Base-by-base conservation (phyloP, 179 eudicot species). In the Actinidia polygama region DNA sequence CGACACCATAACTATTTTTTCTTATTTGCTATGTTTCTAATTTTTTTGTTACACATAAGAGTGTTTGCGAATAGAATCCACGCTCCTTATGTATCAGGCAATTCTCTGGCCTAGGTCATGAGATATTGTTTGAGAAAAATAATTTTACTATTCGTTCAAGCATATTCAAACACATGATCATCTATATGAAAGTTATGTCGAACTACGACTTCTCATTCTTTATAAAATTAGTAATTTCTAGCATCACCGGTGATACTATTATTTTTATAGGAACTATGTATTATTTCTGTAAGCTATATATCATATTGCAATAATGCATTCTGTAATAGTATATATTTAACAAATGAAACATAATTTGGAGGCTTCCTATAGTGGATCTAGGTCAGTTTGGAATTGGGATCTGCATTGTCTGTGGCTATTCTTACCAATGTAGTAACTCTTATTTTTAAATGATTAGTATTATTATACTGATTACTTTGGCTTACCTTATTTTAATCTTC, bases 381-480 rank as follows among this genome's bases (percentile, higher is more conserved):
- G 26, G 75, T 46, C 30, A 44, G 54, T 47, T 71, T 12, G 26
- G 19, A 11, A 26, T 75, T 26, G 78, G 78, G 78, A 75, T 55
- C 78, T 54, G 23, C 63, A 55, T 16, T 75, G 63, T 30, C 5
- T 53, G 63, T 23, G 21, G 30, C 12, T 70, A 44, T 70, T 70
- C 10, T 70, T 44, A 0, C 36, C 24, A 14, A 68, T 68, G 2
- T 68, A 30, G 11, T 1, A 4, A 30, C 72, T 68, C 15, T 4
- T 30, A 15, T 3, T 19, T 70, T 44, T 67, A 69, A 50, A 1
- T 73, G 12, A 49, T 73, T 5, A 51, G 5, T 21, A 23, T 49
- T 55, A 14, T 14, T 55, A 54, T 55, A 14, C 51, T 75, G 79
- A 18, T 75, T 75, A 57, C 54, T 57, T 40, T 18, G 3, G 30